These are phyloP conservation scores for Berkeleyomyces rouxiae DNA, from an alignment of 2,329 filamentous ascomycete genomes.

Conservation along the genomic window DNA sequence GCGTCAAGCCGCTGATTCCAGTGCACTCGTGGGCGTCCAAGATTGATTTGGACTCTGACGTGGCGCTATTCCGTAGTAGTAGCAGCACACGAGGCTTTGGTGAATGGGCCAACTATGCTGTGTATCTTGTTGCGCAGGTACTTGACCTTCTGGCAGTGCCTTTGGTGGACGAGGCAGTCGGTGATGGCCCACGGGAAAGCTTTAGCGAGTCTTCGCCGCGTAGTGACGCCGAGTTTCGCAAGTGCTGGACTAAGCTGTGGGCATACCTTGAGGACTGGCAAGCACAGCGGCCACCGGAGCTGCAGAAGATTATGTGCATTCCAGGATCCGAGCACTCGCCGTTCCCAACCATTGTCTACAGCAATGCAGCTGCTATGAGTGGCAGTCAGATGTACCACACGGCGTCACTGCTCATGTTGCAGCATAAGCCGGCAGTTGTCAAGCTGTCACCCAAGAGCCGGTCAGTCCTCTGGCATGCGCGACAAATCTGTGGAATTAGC, in stretches of 20 bases:
- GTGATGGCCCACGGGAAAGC: slow-evolving; percentile 1
- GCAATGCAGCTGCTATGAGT: slow-evolving; percentile 34
- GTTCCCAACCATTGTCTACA: slow-evolving; percentile 34
- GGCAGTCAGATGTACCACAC: slow-evolving; percentile 39
- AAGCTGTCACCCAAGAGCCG: slow-evolving; percentile 25
- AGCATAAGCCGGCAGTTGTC: slow-evolving; percentile 26
- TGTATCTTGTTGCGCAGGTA: slow-evolving; percentile 31
- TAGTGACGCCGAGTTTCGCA: slow-evolving; percentile 18
- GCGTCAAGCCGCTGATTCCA: slow-evolving; percentile 32
- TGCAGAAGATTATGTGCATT: slow-evolving; percentile 23
- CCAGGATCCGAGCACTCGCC: slow-evolving; percentile 27
- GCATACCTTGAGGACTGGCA: slow-evolving; percentile 27
- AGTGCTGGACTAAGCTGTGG: slow-evolving; percentile 25
- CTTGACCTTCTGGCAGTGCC: slow-evolving; percentile 23
- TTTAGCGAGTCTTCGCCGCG: slow-evolving; percentile 12
- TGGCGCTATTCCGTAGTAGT: slow-evolving; percentile 21
- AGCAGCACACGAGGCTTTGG: slow-evolving; percentile 22
- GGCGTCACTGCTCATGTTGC: slow-evolving; percentile 33
- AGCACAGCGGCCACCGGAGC: slow-evolving; percentile 21
- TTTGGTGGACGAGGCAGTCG: slow-evolving; percentile 13
- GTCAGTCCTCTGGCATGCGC: slow-evolving; percentile 33
- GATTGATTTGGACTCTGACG: slow-evolving; percentile 19
- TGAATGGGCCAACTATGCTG: slow-evolving; percentile 34
- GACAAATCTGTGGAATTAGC: slow-evolving; percentile 36
- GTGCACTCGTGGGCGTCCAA: slow-evolving; percentile 29